phyloP scores from a whole-genome alignment of 805 yeast species.

The Wickerhamiella slavikovae region DNA sequence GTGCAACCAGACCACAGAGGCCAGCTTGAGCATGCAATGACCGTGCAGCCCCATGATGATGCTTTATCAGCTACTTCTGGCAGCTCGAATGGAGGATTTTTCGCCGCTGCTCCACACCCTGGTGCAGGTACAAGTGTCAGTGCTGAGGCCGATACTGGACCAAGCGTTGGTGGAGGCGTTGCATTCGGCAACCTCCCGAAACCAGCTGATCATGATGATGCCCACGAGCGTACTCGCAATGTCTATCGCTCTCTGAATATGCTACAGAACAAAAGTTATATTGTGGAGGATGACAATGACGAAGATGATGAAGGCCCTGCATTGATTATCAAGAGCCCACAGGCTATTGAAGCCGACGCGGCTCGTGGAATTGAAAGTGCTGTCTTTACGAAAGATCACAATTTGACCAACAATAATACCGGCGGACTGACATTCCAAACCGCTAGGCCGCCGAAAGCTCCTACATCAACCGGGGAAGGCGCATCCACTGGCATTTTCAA shows the following conservation, averaged over 20 bases:
- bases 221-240: conserved; percentile 19
- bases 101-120: conserved; percentile 1
- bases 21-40: too few species aligned
- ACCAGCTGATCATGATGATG: conserved; percentile 14
- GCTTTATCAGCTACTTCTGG: neutral
- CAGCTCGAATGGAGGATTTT: neutral
- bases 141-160: neutral
- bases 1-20: too few species aligned
- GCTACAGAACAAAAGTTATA: conserved; percentile 26
- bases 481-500: neutral
- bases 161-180: conserved; percentile 16
- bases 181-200: conserved; percentile 36
- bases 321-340: conserved; percentile 56
- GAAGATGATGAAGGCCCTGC: conserved; percentile 55
- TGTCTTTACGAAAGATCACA: conserved; percentile 1
- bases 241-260: conserved; percentile 68
- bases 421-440: too few species aligned
- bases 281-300: conserved; percentile 20
- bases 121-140: neutral
- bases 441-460: too few species aligned
- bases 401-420: neutral
- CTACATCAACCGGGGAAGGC: neutral
- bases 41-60: too few species aligned
- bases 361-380: conserved; percentile 10
- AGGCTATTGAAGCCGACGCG: conserved; percentile 31